Evolutionary conservation across 1,284 basidiomycete species (phyloP).

Genomic region (Schizophyllum commune): DNA sequence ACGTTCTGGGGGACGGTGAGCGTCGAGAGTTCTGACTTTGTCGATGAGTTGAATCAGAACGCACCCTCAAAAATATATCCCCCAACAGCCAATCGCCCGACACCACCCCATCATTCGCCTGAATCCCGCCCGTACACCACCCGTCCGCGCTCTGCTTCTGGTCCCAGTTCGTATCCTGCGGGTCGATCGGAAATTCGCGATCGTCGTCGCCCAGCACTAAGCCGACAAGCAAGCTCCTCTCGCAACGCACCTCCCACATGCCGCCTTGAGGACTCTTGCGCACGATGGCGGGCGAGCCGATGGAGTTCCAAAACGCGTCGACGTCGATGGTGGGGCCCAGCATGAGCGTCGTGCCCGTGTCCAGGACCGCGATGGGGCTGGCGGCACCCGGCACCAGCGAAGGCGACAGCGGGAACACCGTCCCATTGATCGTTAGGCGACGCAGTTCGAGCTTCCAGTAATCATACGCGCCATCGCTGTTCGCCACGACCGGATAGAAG

Average conservation of each 20-base stretch:
- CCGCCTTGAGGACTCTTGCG: slow-evolving; percentile 29
- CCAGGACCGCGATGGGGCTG: slow-evolving; percentile 44
- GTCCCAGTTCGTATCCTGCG: slow-evolving; percentile 45
- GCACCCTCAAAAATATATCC: slow-evolving; percentile 41
- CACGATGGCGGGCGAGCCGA: slow-evolving; percentile 27
- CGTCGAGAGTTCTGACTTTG: slow-evolving; percentile 19
- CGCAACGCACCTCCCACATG: slow-evolving; percentile 41
- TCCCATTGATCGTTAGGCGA: slow-evolving; percentile 35
- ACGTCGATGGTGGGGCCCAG: slow-evolving; percentile 47
- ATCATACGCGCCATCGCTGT: slow-evolving; percentile 30
- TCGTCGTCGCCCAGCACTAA: slow-evolving; percentile 38
- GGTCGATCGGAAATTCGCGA: slow-evolving; percentile 40
- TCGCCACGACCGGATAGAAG: slow-evolving; percentile 35
- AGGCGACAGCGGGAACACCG: slow-evolving; percentile 30
- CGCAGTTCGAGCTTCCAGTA: slow-evolving; percentile 52
- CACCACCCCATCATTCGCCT: slow-evolving; percentile 47
- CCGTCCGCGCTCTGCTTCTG: slow-evolving; percentile 29
- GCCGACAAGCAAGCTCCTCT: slow-evolving; percentile 36
- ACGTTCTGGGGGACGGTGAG: slow-evolving; percentile 26
- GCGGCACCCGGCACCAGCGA: slow-evolving; percentile 38
- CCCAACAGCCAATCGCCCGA: slow-evolving; percentile 60
- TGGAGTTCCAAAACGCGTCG: slow-evolving; percentile 37
- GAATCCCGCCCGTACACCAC: slow-evolving; percentile 54
- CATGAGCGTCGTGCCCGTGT: slow-evolving; percentile 52
- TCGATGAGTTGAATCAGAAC: slow-evolving; percentile 21